phyloP scores from a whole-genome alignment of 108 stramenopile species.

The Poteriospumella lacustris region DNA sequence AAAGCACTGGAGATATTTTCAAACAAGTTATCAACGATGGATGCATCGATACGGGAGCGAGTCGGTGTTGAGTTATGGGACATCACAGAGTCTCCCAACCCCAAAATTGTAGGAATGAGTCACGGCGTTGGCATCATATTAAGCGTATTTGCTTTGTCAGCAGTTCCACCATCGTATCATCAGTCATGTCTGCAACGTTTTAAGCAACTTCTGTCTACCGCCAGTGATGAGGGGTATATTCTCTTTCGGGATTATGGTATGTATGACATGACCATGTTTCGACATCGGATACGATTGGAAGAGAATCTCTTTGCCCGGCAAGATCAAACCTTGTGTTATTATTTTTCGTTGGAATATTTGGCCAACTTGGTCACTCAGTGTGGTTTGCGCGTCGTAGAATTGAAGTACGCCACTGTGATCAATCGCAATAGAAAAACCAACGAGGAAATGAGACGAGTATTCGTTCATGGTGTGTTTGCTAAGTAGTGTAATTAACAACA shows the following conservation, averaged over 20 bases:
- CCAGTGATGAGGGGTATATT: not conserved
- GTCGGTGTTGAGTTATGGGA: not conserved
- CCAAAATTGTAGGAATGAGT: not conserved
- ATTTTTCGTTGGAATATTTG: conserved; percentile 1
- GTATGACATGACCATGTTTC: conserved; percentile 15
- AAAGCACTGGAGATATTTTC: not conserved
- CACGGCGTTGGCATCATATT: not conserved
- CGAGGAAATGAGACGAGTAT: conserved; percentile 15
- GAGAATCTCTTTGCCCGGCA: not conserved
- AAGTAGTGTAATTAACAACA: too few species aligned
- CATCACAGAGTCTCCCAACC: not conserved
- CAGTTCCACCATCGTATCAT: not conserved
- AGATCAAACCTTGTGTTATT: conserved; percentile 10
- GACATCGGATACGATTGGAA: conserved; percentile 5
- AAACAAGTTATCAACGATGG: not conserved
- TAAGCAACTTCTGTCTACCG: not conserved
- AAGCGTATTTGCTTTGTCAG: conserved; percentile 18
- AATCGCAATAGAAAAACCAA: conserved; percentile 12
- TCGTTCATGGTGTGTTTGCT: conserved; percentile 30
- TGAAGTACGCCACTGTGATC: conserved; percentile 20
- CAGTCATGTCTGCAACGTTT: not conserved
- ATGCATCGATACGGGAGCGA: not conserved
- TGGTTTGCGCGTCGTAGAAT: not conserved
- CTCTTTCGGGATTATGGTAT: conserved; percentile 29
- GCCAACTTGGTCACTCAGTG: not conserved